Conservation (phyloP, 345 rosid genomes). For the Gossypium sturtianum region DNA sequence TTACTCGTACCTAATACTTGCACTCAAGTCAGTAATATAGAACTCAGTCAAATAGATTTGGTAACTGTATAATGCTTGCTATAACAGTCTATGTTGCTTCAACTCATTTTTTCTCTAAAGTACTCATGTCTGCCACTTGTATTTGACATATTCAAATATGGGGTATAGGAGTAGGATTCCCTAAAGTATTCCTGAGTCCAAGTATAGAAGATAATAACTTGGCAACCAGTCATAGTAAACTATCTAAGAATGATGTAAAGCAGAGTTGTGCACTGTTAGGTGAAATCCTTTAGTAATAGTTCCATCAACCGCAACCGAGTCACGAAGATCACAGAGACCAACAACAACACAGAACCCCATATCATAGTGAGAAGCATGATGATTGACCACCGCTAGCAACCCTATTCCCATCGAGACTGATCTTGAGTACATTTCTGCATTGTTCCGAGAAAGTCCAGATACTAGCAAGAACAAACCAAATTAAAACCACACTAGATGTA, state of each 20-base stretch:
- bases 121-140: no score
- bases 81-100: not conserved
- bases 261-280: slow-evolving; percentile 34
- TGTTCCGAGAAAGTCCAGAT: slow-evolving; percentile 86
- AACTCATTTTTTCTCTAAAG: not conserved
- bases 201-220: not conserved
- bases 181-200: not conserved
- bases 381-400: slow-evolving; percentile 80
- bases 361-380: slow-evolving; percentile 80
- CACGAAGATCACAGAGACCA: slow-evolving; percentile 67
- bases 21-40: not conserved
- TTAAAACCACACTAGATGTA: not conserved
- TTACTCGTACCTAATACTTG: not conserved
- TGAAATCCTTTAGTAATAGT: slow-evolving; percentile 42
- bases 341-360: slow-evolving; percentile 81
- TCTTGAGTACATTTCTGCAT: slow-evolving; percentile 61
- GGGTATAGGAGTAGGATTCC: not conserved
- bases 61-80: not conserved
- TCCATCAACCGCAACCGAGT: slow-evolving; percentile 43
- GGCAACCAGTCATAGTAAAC: not conserved
- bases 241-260: not conserved
- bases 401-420: slow-evolving; percentile 97
- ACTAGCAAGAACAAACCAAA: slow-evolving; percentile 30
- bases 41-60: not conserved
- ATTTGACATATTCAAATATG: not conserved